A percentile compares a stretch with the other conserved stretches of the same genome.
These are phyloP conservation scores for Thalia dealbata DNA, from an alignment of 176 grass and related monocot species.

Conservation along the genomic window DNA sequence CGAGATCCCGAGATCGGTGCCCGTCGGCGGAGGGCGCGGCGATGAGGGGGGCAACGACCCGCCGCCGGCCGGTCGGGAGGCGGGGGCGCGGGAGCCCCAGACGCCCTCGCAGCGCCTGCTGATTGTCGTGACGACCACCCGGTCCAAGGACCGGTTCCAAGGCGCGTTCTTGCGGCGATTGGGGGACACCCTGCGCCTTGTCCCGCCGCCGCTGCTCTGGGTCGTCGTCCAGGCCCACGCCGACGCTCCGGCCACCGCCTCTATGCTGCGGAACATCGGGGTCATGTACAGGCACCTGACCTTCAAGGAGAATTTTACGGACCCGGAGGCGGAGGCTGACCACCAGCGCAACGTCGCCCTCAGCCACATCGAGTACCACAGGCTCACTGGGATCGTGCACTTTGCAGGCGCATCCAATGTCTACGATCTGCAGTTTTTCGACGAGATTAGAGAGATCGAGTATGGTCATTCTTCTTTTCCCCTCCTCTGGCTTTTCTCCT, in stretches of 20 bases:
- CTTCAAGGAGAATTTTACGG: slow-evolving; percentile 27
- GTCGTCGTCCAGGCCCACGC: slow-evolving; percentile 67
- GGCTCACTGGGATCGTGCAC: slow-evolving; percentile 31
- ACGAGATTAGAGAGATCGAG: slow-evolving; percentile 36
- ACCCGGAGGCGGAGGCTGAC: slow-evolving; percentile 4
- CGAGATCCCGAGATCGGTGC: slow-evolving; percentile 1
- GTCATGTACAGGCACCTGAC: slow-evolving; percentile 25
- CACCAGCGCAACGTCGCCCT: slow-evolving; percentile 35
- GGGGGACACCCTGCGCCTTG: slow-evolving; percentile 59
- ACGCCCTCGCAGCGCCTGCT: not conserved
- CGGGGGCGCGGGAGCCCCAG: not conserved
- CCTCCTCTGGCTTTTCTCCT: not conserved
- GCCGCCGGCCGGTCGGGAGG: not conserved
- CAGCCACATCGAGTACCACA: slow-evolving; percentile 39
- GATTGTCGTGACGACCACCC: slow-evolving; percentile 12
- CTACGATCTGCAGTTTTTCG: slow-evolving; percentile 39
- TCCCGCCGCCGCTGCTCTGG: slow-evolving; percentile 77
- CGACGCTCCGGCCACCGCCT: slow-evolving; percentile 30
- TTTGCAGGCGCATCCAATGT: slow-evolving; percentile 28
- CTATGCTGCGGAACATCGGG: slow-evolving; percentile 17
- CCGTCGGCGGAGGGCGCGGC: not conserved
- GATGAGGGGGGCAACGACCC: not conserved
- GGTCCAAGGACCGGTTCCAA: slow-evolving; percentile 25
- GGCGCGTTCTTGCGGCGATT: slow-evolving; percentile 50
- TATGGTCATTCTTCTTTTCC: slow-evolving; percentile 11